Base-by-base conservation (phyloP, 1,284 basidiomycete genomes). In the Wolfiporia cocos region DNA sequence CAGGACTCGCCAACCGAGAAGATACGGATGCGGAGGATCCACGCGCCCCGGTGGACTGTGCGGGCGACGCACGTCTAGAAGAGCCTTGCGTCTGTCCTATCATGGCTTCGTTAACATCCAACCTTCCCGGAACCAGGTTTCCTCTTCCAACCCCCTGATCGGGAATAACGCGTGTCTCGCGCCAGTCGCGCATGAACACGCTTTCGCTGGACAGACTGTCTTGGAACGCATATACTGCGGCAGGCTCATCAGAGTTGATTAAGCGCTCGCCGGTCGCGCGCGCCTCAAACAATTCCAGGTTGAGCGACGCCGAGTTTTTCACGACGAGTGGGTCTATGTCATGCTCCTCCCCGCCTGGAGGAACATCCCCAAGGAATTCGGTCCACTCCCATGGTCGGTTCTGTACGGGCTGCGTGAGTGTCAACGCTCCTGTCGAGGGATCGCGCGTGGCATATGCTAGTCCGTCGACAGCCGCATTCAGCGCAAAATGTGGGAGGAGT, bases 371-470 rank as follows among this genome's bases (percentile, higher is more conserved):
- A 1, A 89, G 57, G 56, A 82, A 77, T 57, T 89, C 87, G 5
- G 80, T 75, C 87, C 86, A 90, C 58, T 90, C 87, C 86, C 86
- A 90, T 11, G 87, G 85, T 32, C 79, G 72, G 56, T 86, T 83
- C 44, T 76, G 67, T 15, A 88, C 82, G 1, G 74, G 68, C 10
- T 64, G 56, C 17, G 73, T 71, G 43, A 68, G 64, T 5, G 77
- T 57, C 4, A 76, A 46, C 5, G 69, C 65, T 1, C 77, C 80
- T n/a, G n/a, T n/a, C 5, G 65, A 62, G 3, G 72, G 48, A 49
- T 82, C 78, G 21, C 70, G 70, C 41, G 77, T 69, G 3, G 73
- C 73, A 37, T 74, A 74, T 3, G 73, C 70, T 28, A 90, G 71
- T 47, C 81, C 68, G 10, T 68, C 59, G 2, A 82, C 76, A n/a